Evolutionary conservation across 139 green algal species (phyloP).

Genomic region (Chlamydomonas sp.): DNA sequence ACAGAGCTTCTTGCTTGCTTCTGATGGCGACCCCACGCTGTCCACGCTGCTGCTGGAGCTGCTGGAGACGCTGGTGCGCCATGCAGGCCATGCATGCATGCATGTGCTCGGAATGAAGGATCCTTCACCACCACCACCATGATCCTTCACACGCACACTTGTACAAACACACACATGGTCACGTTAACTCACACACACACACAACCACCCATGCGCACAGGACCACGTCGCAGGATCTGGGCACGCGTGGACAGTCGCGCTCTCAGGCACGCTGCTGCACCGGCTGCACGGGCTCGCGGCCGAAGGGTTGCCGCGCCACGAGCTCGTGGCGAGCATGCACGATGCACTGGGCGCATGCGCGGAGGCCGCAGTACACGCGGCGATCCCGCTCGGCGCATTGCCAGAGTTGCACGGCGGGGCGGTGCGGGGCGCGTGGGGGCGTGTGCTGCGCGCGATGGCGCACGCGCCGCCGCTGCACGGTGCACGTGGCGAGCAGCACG

Average conservation of each 20-base stretch:
- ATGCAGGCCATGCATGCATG: background rate
- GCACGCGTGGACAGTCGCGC: background rate
- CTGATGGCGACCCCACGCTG: constrained; percentile 16
- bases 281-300: background rate
- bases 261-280: constrained; percentile 5
- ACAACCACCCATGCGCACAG: no score
- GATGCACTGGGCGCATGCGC: background rate
- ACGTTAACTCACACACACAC: no score
- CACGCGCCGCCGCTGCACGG: no score
- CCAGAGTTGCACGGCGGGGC: no score
- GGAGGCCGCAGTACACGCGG: no score
- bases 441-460: no score
- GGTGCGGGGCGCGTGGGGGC: no score
- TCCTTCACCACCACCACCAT: no score
- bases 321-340: background rate
- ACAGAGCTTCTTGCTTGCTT: constrained; percentile 17
- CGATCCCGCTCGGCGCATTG: no score
- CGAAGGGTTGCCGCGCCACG: background rate
- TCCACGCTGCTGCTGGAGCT: constrained; percentile 25
- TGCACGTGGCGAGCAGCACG: no score
- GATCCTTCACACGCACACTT: no score
- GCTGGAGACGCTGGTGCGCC: constrained; percentile 16
- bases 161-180: background rate
- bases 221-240: constrained; percentile 3
- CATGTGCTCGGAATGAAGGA: no score